Base-by-base conservation (phyloP, 2,329 filamentous ascomycete genomes). In the Pseudocercospora cruenta region DNA sequence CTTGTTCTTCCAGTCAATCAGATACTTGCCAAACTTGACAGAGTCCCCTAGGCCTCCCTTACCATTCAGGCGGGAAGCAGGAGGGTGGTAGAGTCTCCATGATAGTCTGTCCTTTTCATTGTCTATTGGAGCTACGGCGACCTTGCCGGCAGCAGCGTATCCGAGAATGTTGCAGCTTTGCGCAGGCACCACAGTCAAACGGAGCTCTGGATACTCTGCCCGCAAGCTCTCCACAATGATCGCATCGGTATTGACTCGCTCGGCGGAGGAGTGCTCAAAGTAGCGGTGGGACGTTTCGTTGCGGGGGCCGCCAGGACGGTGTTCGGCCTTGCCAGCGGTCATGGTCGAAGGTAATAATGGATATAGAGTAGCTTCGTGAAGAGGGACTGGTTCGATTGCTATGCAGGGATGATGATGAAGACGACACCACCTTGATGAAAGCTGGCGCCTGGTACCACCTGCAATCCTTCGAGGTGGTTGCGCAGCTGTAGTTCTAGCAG, bases 151-250 rank as follows among this genome's bases (percentile, higher is more conserved):
- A 12, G 72, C 70, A 26, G 81, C 81, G 71, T 80, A 83, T 10
- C 72, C 75, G 62, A 82, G 73, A 31, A 83, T 79, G 67, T 80
- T 75, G 70, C 76, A 75, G 47, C 59, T 65, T 39, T 61, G 61
- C 31, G 64, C 61, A 4, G 81, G 81, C 1, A 77, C 74, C 39
- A 82, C 73, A 43, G 79, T 77, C 47, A 83, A 77, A 64, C 82
- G 79, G 21, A 82, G 79, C 31, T 81, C 66, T 14, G 81, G 80
- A 61, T 83, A 83, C 61, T 83, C 80, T 21, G 72, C 75, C 57
- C 80, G 80, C 9, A 83, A 74, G n/a, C 81, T 77, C 65, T 82
- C 78, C 57, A 80, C 76, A 22, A 83, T 69, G 28, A 83, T 78
- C 33, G 74, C 68, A 63, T 83, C 80, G 61, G 82, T 83, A 66